These are phyloP conservation scores for Umbelopsis sp. DNA, from an alignment of 192 early-diverging fungal species.

Conservation along the genomic window DNA sequence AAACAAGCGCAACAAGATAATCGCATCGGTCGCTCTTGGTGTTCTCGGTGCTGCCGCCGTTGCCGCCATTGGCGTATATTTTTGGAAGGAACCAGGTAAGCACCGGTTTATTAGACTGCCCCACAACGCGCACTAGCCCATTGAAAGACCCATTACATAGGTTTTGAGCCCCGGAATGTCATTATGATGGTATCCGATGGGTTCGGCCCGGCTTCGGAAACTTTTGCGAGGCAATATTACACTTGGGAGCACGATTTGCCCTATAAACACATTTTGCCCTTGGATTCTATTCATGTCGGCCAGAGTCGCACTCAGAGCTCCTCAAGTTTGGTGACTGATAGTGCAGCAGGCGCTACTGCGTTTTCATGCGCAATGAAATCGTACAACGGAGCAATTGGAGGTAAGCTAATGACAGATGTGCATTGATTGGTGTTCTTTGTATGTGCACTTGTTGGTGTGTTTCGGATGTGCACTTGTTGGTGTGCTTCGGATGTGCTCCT, in stretches of 20 bases:
- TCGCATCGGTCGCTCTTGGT: conserved; percentile 6
- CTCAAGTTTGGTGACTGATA: conserved; percentile 57
- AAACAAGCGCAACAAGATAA: conserved; percentile 20
- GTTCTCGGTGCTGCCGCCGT: conserved; percentile 14
- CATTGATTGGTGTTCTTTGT: neutral
- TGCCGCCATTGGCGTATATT: conserved; percentile 17
- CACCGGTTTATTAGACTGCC: neutral
- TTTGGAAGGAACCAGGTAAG: conserved; percentile 6
- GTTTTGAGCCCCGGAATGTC: conserved; percentile 36
- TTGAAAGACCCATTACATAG: neutral
- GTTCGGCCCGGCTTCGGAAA: conserved; percentile 60
- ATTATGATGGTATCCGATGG: conserved; percentile 68
- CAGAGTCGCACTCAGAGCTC: conserved; percentile 53
- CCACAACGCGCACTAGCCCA: neutral
- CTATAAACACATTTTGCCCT: conserved; percentile 35
- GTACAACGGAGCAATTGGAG: conserved; percentile 58
- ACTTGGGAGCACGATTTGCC: conserved; percentile 10
- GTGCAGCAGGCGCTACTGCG: conserved; percentile 64
- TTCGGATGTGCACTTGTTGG: neutral
- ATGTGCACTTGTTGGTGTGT: too few relatives aligned
- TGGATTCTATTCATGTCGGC: conserved; percentile 56
- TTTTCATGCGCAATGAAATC: conserved; percentile 57
- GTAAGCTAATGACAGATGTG: conserved; percentile 13
- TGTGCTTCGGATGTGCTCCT: too few relatives aligned
- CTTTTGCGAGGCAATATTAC: conserved; percentile 54